Evolutionary conservation across 192 early-diverging fungal species (phyloP), one percentile per base, ranked within the genome.

Genomic region (Ambispora gerdemannii): DNA sequence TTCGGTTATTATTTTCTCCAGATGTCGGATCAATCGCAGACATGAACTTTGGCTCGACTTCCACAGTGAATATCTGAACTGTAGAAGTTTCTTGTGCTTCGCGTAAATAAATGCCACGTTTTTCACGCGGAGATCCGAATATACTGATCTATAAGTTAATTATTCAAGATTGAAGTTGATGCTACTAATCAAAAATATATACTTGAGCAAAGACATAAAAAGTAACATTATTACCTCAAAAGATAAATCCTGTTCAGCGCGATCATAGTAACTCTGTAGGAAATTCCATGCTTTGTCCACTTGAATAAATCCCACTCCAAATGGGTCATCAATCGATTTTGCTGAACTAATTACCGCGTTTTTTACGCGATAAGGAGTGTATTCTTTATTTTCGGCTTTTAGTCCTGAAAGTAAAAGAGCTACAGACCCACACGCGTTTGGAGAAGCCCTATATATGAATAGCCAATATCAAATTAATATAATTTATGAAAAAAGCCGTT

Each of bases 41-140:
- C 78, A 84, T 85, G 79, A 85, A 93, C 53, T 75, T 82, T 34
- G 85, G 90, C 55, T 70, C 64, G 6, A 88, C 79, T 47, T 79
- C 59, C 8, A 90, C 79, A 28, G 80, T 79, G 56, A 88, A 36
- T 31, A 83, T 77, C 51, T 90, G 85, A 8, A 81, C 74, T 53
- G 82, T 78, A 50, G 75, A 85, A 24, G 89, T 91, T 69, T 95
- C 91, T 47, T 88, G 81, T 51, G 78, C 68, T 49, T 92, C 86
- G 72, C 96, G 86, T 70, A 98, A 77, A 66, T 98, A 98, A 49
- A 98, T 81, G n/a, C 96, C 96, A 59, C 93, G 87, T 30, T 75
- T 82, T 13, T 68, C 71, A 50, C 84, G 78, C 15, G 50, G 50
- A 24, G 72, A 67, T 38, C 79, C 70, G 2, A 50, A 49, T 60